These are phyloP conservation scores for Acorus gramineus DNA, from an alignment of 106 monocot genomes.

Conservation along the genomic window DNA sequence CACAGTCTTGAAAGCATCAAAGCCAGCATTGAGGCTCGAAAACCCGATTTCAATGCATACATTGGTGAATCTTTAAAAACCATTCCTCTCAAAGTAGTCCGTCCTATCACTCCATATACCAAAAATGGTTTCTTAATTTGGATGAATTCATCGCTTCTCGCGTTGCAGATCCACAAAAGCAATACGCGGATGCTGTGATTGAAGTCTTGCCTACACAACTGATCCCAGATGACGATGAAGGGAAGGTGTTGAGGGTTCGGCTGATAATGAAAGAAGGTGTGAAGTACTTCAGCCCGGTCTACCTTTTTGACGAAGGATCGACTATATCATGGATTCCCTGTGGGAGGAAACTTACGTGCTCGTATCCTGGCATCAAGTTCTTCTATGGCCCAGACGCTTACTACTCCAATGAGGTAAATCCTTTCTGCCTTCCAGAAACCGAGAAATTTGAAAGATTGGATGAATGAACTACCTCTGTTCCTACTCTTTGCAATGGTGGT, in stretches of 20 bases:
- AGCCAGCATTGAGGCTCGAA: constrained; percentile 90
- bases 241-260: constrained; percentile 71
- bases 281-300: constrained; percentile 76
- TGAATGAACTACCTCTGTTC: too few relatives aligned
- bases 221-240: constrained; percentile 92
- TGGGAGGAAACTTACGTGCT: constrained; percentile 86
- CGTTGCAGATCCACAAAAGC: constrained; percentile 81
- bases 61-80: constrained; percentile 45
- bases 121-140: neutral
- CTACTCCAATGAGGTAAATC: constrained; percentile 59
- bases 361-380: constrained; percentile 97
- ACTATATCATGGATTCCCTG: constrained; percentile 93
- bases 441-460: neutral
- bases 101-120: neutral
- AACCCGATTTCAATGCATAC: constrained; percentile 93
- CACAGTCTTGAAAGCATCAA: constrained; percentile 99
- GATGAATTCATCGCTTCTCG: neutral
- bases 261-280: constrained; percentile 88
- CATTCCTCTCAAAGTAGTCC: neutral
- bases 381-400: constrained; percentile 73
- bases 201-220: constrained; percentile 89
- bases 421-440: neutral
- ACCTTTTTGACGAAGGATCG: constrained; percentile 95
- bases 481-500: too few relatives aligned
- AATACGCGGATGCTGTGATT: constrained; percentile 88